Conservation (phyloP, 345 rosid species). For the Dimocarpus longan region DNA sequence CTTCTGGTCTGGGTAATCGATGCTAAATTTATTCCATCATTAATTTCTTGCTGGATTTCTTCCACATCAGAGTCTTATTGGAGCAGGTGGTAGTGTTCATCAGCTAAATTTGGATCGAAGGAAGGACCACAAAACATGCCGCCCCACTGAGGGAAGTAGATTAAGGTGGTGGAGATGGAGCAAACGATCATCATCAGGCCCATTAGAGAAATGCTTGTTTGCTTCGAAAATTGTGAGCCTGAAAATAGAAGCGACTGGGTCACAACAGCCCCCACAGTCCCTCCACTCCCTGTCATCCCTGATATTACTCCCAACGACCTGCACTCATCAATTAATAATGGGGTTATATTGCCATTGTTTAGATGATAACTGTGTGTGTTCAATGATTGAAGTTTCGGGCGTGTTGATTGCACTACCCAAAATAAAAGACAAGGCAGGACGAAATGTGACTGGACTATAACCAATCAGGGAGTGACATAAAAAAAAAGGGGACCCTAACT, state of each 20-base stretch:
- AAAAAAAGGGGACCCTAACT: no score
- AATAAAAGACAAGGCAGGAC: no score
- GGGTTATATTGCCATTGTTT: neutral
- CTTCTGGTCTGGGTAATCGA: neutral
- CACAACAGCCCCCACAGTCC: slow-evolving; percentile 74
- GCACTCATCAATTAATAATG: slow-evolving; percentile 9
- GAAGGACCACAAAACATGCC: slow-evolving; percentile 65
- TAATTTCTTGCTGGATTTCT: slow-evolving; percentile 8
- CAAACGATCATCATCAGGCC: slow-evolving; percentile 65
- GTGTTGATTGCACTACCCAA: neutral
- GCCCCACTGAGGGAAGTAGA: slow-evolving; percentile 65
- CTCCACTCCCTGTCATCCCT: slow-evolving; percentile 89
- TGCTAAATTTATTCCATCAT: neutral
- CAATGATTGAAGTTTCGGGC: neutral
- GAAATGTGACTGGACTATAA: no score
- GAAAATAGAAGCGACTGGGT: slow-evolving; percentile 69
- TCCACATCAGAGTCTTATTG: slow-evolving; percentile 9
- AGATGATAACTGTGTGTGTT: neutral
- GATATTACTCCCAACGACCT: slow-evolving; percentile 85
- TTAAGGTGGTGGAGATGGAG: slow-evolving; percentile 50
- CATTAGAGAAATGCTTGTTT: slow-evolving; percentile 83
- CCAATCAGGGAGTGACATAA: neutral
- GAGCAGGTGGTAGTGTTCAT: slow-evolving; percentile 40
- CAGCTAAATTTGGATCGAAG: neutral
- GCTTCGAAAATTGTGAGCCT: slow-evolving; percentile 48